Evolutionary conservation across 208 protist species (phyloP), one percentile per base, ranked within the genome.

Genomic region (Acanthamoeba sp.): DNA sequence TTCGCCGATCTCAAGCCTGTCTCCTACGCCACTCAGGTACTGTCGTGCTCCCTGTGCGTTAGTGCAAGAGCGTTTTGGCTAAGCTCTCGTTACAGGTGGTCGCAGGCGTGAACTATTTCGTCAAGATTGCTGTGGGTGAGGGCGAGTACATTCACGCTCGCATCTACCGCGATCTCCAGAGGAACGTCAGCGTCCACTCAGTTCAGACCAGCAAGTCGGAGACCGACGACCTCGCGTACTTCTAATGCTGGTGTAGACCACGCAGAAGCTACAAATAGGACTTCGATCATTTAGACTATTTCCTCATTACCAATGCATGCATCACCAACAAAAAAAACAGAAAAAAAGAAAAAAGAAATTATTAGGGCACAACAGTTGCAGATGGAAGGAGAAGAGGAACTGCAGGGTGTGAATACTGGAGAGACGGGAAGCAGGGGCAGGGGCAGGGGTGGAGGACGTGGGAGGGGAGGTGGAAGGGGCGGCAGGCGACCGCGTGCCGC

Each of bases 21-120:
- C 38, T 62, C 45, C 5, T 91, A 91, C 55, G n/a, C 84, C 84
- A 69, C 84, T 0, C 84, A 91, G 84, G 84, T 91, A 87, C 18
- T 22, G 34, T 18, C 24, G 18, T 87, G 2, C n/a, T 29, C 38
- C 2, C 18, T 55, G 27, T 34, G 7, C 4, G 7, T 38, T 24
- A 45, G 36, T 36, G 18, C 9, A 52, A 10, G 73, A 45, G 32
- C 24, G 40, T 29, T 84, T 57, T 50, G 18, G 55, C 55, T 59
- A 1, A 36, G 27, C 55, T 24, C 36, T 34, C 66, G 22, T 76
- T 73, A 45, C 85, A 94, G 69, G 73, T 82, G 29, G 91, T 94
- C 0, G 91, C 91, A 32, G 91, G 91, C 24, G 69, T 64, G 20
- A 94, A 94, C 76, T 94, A 90, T 34, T 94, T 94, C 36, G 66